phyloP scores from a whole-genome alignment of 2,329 filamentous ascomycete genomes.

The Dendryphion nanum region DNA sequence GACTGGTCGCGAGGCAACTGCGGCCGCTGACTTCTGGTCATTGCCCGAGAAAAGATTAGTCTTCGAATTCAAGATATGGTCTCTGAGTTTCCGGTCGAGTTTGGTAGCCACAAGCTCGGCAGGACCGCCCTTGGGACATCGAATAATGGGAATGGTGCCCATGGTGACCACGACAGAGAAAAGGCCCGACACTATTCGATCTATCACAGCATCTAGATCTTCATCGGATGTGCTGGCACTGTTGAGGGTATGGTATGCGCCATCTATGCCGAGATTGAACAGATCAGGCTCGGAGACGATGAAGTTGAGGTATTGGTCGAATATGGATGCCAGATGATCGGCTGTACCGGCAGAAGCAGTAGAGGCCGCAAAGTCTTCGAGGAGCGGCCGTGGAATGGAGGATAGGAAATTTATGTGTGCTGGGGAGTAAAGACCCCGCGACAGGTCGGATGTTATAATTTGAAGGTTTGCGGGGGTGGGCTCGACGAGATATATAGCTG shows the following conservation, averaged over 20 bases:
- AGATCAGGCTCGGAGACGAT: constrained; percentile 93
- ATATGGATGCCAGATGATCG: constrained; percentile 88
- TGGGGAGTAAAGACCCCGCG: constrained; percentile 81
- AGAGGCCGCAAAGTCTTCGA: constrained; percentile 92
- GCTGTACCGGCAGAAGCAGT: constrained; percentile 81
- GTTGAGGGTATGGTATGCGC: constrained; percentile 96
- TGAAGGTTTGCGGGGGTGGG: constrained; percentile 79
- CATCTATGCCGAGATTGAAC: constrained; percentile 90
- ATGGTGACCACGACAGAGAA: constrained; percentile 99
- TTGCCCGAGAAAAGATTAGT: constrained; percentile 85
- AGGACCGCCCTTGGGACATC: constrained; percentile 87
- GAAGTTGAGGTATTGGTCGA: constrained; percentile 96
- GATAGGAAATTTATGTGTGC: constrained; percentile 97
- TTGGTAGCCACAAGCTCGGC: constrained; percentile 94
- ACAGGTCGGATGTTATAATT: constrained; percentile 79
- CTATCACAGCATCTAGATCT: constrained; percentile 81
- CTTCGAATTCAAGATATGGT: constrained; percentile 96
- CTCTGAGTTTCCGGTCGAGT: constrained; percentile 89
- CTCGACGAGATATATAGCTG: constrained; percentile 94
- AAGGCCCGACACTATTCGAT: constrained; percentile 90
- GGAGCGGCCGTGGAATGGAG: constrained; percentile 81
- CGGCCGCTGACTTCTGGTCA: constrained; percentile 58
- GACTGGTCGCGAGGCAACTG: constrained; percentile 71
- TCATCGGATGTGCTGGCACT: constrained; percentile 88
- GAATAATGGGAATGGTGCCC: constrained; percentile 95